Conservation (phyloP, 2,329 filamentous ascomycete genomes). For the Clarireedia hainanense region DNA sequence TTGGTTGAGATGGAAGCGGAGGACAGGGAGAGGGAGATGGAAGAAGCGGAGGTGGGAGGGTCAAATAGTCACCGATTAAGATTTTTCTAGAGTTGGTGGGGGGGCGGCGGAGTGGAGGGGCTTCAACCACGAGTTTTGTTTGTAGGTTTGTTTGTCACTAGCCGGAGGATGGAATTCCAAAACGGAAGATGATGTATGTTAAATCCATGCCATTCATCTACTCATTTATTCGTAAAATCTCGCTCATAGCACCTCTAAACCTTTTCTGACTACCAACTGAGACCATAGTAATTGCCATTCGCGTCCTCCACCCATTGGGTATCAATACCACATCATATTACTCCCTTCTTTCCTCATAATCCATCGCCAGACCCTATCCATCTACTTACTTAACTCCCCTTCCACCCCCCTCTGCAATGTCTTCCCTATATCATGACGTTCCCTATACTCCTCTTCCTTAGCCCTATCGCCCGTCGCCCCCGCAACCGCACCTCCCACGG, state of each 20-base stretch:
- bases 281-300: background rate
- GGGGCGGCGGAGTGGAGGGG: too few species aligned
- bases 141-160: too few species aligned
- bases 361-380: conserved; percentile 1
- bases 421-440: conserved; percentile 73
- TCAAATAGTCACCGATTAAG: too few species aligned
- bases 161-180: too few species aligned
- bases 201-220: background rate
- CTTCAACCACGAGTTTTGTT: too few species aligned
- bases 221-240: background rate
- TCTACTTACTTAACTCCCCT: conserved; percentile 63
- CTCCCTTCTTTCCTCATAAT: too few species aligned
- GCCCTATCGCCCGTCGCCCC: conserved; percentile 62
- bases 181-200: background rate
- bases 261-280: background rate
- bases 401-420: conserved; percentile 77
- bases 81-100: too few species aligned
- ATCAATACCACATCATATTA: too few species aligned
- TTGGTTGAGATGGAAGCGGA: too few species aligned
- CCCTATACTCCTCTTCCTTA: conserved; percentile 56
- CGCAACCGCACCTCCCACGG: conserved; percentile 64
- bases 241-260: background rate
- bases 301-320: background rate
- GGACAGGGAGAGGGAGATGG: too few species aligned
- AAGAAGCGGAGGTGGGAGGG: too few species aligned